A percentile compares a stretch with the other conserved stretches of the same genome.
Evolutionary conservation across 2,329 filamentous ascomycete species (phyloP).

Genomic region (Beauveria pseudobassiana): DNA sequence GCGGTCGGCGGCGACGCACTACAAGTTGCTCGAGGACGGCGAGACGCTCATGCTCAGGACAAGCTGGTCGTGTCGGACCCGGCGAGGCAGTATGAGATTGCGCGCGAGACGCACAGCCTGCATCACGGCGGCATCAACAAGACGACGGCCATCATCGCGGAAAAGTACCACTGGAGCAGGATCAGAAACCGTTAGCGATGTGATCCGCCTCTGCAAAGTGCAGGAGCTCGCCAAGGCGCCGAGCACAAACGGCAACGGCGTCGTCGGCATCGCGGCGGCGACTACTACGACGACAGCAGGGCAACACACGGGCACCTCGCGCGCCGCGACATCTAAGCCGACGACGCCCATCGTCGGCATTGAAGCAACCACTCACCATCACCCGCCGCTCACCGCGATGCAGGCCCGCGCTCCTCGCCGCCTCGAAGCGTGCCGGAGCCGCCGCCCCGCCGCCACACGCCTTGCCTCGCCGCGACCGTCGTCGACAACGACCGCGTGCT

Average conservation of each 20-base stretch:
- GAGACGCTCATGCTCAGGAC: constrained; percentile 89
- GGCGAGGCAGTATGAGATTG: constrained; percentile 83
- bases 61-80: constrained; percentile 95
- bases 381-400: background rate
- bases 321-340: constrained; percentile 22
- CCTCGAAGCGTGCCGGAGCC: background rate
- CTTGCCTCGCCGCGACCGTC: background rate
- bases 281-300: constrained; percentile 10
- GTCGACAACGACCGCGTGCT: constrained; percentile 13
- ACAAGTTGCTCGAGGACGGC: constrained; percentile 67
- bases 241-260: constrained; percentile 14
- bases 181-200: constrained; percentile 96
- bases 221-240: constrained; percentile 62
- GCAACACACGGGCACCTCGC: background rate
- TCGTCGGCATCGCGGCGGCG: background rate
- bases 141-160: constrained; percentile 87
- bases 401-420: background rate
- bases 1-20: constrained; percentile 88
- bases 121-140: constrained; percentile 96
- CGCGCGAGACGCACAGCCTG: constrained; percentile 63
- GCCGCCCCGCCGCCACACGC: background rate
- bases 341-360: constrained; percentile 19
- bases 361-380: too few relatives aligned
- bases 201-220: constrained; percentile 91
- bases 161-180: constrained; percentile 93